These are phyloP conservation scores for Auricularia sp. DNA, from an alignment of 768 basidiomycete species.

Conservation along the genomic window DNA sequence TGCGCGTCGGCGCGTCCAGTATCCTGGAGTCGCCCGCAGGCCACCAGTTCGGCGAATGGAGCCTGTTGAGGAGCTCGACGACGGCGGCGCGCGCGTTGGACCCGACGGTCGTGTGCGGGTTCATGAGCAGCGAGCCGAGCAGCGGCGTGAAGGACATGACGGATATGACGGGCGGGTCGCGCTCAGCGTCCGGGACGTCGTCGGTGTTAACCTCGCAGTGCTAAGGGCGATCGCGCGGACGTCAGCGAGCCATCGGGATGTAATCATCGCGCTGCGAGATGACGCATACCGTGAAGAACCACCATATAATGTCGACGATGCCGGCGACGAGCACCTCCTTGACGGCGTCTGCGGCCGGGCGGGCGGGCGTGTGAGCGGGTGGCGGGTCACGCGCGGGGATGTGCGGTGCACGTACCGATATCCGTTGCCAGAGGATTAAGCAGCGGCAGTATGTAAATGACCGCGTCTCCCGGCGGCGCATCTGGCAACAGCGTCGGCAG, in stretches of 20 bases:
- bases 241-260: neutral
- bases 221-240: slow-evolving; percentile 21
- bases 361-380: neutral
- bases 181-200: slow-evolving; percentile 28
- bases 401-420: slow-evolving; percentile 44
- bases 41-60: slow-evolving; percentile 47
- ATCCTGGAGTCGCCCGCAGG: slow-evolving; percentile 22
- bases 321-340: slow-evolving; percentile 80
- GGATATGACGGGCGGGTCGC: slow-evolving; percentile 39
- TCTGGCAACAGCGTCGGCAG: slow-evolving; percentile 66
- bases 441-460: slow-evolving; percentile 90
- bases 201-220: slow-evolving; percentile 53
- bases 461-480: slow-evolving; percentile 77
- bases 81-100: slow-evolving; percentile 64
- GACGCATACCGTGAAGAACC: slow-evolving; percentile 52
- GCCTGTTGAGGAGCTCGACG: slow-evolving; percentile 64
- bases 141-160: slow-evolving; percentile 88
- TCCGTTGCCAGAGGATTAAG: slow-evolving; percentile 77
- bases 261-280: neutral
- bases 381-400: neutral
- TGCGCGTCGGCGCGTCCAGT: slow-evolving; percentile 46
- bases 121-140: slow-evolving; percentile 78
- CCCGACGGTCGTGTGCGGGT: slow-evolving; percentile 62
- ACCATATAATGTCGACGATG: slow-evolving; percentile 79
- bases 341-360: slow-evolving; percentile 43